Percentiles rank a stretch among this genome's conserved stretches.
Evolutionary conservation across 2,329 filamentous ascomycete genomes (phyloP).

Genomic region (Neoscytalidium dimidiatum): DNA sequence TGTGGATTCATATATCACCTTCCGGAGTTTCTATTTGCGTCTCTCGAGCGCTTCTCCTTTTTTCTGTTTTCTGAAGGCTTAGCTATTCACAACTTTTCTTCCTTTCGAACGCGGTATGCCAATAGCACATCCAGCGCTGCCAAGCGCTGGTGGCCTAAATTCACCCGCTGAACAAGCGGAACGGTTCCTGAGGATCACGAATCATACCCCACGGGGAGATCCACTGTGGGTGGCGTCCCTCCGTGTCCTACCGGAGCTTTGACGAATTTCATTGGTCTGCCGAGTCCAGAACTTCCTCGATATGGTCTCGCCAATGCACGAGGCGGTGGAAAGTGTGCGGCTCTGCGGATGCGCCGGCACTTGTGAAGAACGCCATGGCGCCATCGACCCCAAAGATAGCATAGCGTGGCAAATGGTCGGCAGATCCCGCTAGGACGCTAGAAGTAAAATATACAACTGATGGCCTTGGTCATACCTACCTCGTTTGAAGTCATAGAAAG

Average conservation of each 20-base stretch:
- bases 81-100: not conserved
- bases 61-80: too few species aligned
- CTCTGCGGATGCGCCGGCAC: not conserved
- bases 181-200: not conserved
- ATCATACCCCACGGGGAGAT: not conserved
- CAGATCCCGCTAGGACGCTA: not conserved
- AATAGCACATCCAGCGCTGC: too few species aligned
- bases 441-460: not conserved
- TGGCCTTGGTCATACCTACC: not conserved
- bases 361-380: not conserved
- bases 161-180: not conserved
- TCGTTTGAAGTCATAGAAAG: not conserved
- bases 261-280: not conserved
- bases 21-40: too few species aligned
- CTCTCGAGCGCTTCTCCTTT: too few species aligned
- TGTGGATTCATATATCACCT: too few species aligned
- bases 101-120: too few species aligned
- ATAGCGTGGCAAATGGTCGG: not conserved
- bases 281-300: not conserved
- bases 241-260: too few species aligned
- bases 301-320: not conserved
- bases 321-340: not conserved
- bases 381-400: not conserved
- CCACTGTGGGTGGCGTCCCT: too few species aligned
- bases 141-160: not conserved